These are phyloP conservation scores for Talaromyces pinophilus DNA, from an alignment of 2,329 filamentous ascomycete genomes.

Conservation along the genomic window DNA sequence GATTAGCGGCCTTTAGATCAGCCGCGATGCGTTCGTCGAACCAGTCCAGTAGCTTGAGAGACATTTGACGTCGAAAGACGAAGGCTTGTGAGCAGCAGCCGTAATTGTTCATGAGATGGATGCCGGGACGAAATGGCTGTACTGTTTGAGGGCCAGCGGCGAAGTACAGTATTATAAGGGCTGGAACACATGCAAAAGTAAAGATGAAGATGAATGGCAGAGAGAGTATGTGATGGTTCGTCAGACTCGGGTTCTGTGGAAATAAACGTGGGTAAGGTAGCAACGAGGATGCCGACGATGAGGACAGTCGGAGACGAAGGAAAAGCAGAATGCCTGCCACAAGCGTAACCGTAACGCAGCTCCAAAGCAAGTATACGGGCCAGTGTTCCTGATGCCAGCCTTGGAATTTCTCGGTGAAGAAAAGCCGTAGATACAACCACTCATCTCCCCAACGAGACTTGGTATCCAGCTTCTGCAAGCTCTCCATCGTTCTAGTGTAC, in stretches of 20 bases:
- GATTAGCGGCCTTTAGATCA: background rate
- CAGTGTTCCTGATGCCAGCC: slow-evolving; percentile 51
- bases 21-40: slow-evolving; percentile 29
- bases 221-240: background rate
- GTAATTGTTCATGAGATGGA: slow-evolving; percentile 45
- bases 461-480: slow-evolving; percentile 36
- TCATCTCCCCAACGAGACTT: background rate
- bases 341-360: slow-evolving; percentile 27
- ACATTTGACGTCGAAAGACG: slow-evolving; percentile 43
- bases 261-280: slow-evolving; percentile 18
- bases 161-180: slow-evolving; percentile 43
- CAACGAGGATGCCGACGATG: slow-evolving; percentile 28
- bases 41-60: slow-evolving; percentile 33
- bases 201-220: slow-evolving; percentile 30
- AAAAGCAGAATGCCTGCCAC: background rate
- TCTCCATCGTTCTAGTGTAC: slow-evolving; percentile 45
- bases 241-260: background rate
- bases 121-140: slow-evolving; percentile 37
- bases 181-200: slow-evolving; percentile 32
- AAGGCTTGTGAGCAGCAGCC: slow-evolving; percentile 51
- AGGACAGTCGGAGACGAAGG: slow-evolving; percentile 21
- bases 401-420: slow-evolving; percentile 50
- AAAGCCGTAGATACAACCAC: slow-evolving; percentile 46
- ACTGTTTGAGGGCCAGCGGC: slow-evolving; percentile 44
- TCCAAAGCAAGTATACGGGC: slow-evolving; percentile 40